Percentiles rank a stretch among this genome's conserved stretches.
phyloP scores from a whole-genome alignment of 805 yeast genomes.

The Vanderwaltozyma tropicalis region DNA sequence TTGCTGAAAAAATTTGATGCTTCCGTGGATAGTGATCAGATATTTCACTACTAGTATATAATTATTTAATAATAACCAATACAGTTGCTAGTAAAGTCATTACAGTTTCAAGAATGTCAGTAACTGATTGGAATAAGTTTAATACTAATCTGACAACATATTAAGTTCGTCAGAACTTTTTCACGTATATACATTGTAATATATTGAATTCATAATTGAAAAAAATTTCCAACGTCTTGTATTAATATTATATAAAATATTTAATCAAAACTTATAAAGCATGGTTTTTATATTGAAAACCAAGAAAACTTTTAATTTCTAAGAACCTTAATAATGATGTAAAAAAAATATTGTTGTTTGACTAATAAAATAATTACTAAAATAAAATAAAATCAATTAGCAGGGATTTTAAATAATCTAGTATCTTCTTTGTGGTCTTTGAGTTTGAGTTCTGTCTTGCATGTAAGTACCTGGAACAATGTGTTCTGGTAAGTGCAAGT shows the following conservation, averaged over 20 bases:
- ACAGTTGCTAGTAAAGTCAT: too few relatives aligned
- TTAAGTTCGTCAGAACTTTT: too few relatives aligned
- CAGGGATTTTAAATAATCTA: slow-evolving; percentile 4
- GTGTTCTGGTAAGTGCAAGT: slow-evolving; percentile 97
- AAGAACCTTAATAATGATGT: slow-evolving; percentile 1
- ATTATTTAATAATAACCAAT: too few relatives aligned
- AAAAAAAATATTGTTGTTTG: background rate
- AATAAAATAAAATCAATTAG: background rate
- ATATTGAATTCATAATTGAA: too few relatives aligned
- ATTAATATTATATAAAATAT: too few relatives aligned
- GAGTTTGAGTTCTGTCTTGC: slow-evolving; percentile 80
- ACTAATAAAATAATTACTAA: too few relatives aligned
- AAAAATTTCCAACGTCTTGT: too few relatives aligned
- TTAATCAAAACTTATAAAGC: background rate
- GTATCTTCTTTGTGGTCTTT: slow-evolving; percentile 49
- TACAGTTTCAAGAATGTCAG: too few relatives aligned
- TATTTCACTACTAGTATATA: too few relatives aligned
- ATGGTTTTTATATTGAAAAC: background rate
- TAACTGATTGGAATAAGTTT: too few relatives aligned
- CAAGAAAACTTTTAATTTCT: background rate
- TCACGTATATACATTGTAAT: too few relatives aligned
- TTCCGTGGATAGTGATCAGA: background rate
- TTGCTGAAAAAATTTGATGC: background rate
- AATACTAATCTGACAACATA: too few relatives aligned
- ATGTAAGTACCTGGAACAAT: slow-evolving; percentile 97